A percentile compares a stretch with the other conserved stretches of the same genome.
Conservation (phyloP, 352 stramenopile species). For the Pythium aristosporum region DNA sequence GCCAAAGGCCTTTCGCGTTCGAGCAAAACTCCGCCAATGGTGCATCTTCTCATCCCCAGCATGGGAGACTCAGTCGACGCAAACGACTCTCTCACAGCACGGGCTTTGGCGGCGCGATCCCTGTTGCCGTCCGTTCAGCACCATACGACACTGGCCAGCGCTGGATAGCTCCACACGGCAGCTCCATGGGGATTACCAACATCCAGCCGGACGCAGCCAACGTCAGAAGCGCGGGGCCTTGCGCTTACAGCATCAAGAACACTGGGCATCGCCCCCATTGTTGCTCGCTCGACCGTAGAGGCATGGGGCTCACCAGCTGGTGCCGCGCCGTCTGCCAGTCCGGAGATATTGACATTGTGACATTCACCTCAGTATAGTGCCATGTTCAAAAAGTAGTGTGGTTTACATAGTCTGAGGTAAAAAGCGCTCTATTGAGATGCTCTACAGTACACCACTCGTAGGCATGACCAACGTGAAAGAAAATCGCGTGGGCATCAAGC, state of each 20-base stretch:
- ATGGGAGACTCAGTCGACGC: background rate
- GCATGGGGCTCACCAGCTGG: background rate
- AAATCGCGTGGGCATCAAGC: conserved; percentile 22
- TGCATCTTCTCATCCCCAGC: background rate
- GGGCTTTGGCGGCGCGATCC: background rate
- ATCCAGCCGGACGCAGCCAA: conserved; percentile 6
- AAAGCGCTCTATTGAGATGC: background rate
- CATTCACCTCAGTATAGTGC: background rate
- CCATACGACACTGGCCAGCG: conserved; percentile 1
- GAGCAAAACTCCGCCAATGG: background rate
- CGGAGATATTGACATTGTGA: background rate
- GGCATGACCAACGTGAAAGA: conserved; percentile 12
- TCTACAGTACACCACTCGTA: background rate
- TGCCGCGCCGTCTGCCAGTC: background rate
- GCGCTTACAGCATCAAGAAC: conserved; percentile 3
- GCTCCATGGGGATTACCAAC: background rate
- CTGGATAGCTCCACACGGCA: background rate
- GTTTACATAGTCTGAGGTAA: background rate
- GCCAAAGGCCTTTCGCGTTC: background rate
- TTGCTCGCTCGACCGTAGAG: background rate
- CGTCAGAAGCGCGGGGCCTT: background rate
- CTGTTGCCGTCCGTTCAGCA: background rate
- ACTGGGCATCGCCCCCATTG: background rate
- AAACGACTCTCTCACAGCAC: background rate
- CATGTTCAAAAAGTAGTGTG: background rate